A percentile compares a stretch with the other conserved stretches of the same genome.
Conservation (phyloP, 2,329 filamentous ascomycete species). For the Sporothrix pseudoabietina region DNA sequence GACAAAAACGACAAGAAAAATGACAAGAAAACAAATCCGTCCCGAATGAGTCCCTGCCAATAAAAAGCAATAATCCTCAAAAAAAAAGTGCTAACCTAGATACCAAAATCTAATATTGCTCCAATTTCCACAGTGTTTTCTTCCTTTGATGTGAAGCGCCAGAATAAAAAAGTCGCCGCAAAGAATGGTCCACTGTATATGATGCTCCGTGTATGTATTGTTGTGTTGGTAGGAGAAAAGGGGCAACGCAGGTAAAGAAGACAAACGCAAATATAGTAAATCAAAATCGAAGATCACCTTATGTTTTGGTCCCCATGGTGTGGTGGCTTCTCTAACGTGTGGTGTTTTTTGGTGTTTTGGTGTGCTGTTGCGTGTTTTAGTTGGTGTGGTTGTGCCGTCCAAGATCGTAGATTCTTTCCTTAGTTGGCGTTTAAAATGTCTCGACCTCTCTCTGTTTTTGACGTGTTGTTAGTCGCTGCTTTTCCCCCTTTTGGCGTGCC, state of each 20-base stretch:
- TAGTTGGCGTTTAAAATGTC: not conserved
- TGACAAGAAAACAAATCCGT: not conserved
- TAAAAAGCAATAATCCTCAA: not conserved
- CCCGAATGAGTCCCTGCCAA: not conserved
- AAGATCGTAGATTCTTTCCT: not conserved
- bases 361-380: not conserved
- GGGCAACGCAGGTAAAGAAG: not conserved
- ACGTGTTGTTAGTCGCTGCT: not conserved
- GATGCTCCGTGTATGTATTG: not conserved
- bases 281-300: constrained; percentile 1
- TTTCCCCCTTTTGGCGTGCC: not conserved
- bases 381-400: not conserved
- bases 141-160: not conserved
- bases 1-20: not conserved
- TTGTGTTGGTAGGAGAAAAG: not conserved
- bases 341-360: not conserved
- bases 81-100: not conserved
- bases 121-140: not conserved
- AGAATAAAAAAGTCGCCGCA: not conserved
- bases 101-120: not conserved
- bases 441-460: not conserved
- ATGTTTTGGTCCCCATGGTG: not conserved
- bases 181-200: not conserved
- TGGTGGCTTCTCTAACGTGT: constrained; percentile 7
- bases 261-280: not conserved